Conservation (phyloP, 140 eudicot species). For the Bidens hawaiensis region DNA sequence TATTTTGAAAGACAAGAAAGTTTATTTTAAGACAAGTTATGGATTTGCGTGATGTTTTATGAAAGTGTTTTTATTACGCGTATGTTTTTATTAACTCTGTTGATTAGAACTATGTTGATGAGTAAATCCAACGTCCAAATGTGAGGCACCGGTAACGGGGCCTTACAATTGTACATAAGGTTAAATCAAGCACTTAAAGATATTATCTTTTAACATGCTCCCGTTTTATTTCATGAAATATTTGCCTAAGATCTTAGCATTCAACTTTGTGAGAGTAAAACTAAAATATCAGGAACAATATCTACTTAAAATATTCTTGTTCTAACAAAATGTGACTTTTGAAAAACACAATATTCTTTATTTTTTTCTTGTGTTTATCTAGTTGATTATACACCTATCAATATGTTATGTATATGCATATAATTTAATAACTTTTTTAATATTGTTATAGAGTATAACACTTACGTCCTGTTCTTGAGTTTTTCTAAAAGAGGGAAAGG, state of each 20-base stretch:
- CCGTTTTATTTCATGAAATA: conserved; percentile 14
- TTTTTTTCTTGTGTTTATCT: conserved; percentile 6
- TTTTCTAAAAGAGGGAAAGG: too few relatives aligned
- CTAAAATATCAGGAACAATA: conserved; percentile 14
- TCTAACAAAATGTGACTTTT: conserved; percentile 15
- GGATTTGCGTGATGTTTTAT: too few relatives aligned
- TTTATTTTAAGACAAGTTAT: too few relatives aligned
- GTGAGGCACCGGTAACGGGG: too few relatives aligned
- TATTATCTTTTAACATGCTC: conserved; percentile 13
- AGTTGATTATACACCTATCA: background rate
- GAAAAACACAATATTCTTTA: conserved; percentile 10
- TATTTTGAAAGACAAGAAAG: too few relatives aligned
- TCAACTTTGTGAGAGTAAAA: conserved; percentile 4
- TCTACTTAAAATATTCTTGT: conserved; percentile 19
- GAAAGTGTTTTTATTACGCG: too few relatives aligned
- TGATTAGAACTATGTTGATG: too few relatives aligned
- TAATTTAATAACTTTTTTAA: background rate
- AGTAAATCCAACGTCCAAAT: too few relatives aligned
- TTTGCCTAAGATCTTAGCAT: conserved; percentile 13
- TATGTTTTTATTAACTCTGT: too few relatives aligned
- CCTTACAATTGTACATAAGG: background rate
- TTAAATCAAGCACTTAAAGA: background rate
- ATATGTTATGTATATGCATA: background rate
- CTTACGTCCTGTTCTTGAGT: too few relatives aligned
- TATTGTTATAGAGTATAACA: background rate